phyloP scores from a whole-genome alignment of 768 basidiomycete species.

The Basidioascus undulatus region DNA sequence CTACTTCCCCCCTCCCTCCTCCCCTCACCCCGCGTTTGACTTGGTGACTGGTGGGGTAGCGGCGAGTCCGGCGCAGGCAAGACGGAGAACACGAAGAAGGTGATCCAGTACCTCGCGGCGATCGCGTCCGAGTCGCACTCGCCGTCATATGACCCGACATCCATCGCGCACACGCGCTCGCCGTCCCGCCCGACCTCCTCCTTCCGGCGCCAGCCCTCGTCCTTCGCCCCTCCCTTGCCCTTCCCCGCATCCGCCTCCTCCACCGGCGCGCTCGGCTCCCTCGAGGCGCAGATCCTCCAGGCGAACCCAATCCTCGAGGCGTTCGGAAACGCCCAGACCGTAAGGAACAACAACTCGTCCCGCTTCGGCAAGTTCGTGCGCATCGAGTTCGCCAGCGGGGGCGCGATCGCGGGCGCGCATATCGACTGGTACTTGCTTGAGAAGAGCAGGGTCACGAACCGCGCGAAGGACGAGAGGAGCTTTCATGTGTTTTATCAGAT shows the following conservation, averaged over 20 bases:
- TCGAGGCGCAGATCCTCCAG: constrained; percentile 89
- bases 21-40: too few relatives aligned
- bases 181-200: constrained; percentile 22
- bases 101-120: constrained; percentile 94
- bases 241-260: constrained; percentile 16
- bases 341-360: constrained; percentile 94
- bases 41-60: too few relatives aligned
- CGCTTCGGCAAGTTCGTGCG: constrained; percentile 96
- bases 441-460: constrained; percentile 78
- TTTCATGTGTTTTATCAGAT: constrained; percentile 97
- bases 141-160: constrained; percentile 40
- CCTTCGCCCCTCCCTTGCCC: constrained; percentile 23
- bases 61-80: constrained; percentile 98
- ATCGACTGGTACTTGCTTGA: constrained; percentile 98
- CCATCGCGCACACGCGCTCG: constrained; percentile 21
- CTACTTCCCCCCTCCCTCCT: not conserved
- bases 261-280: constrained; percentile 33
- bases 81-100: constrained; percentile 94
- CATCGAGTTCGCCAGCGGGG: constrained; percentile 76
- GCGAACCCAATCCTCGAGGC: constrained; percentile 94
- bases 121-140: constrained; percentile 64
- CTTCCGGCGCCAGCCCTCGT: constrained; percentile 30
- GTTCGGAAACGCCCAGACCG: constrained; percentile 95
- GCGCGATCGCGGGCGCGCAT: constrained; percentile 89
- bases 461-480: constrained; percentile 68